A percentile compares a stretch with the other conserved stretches of the same genome.
These are phyloP conservation scores for Microthyrium microscopicum DNA, from an alignment of 2,329 filamentous ascomycete species.

Conservation along the genomic window DNA sequence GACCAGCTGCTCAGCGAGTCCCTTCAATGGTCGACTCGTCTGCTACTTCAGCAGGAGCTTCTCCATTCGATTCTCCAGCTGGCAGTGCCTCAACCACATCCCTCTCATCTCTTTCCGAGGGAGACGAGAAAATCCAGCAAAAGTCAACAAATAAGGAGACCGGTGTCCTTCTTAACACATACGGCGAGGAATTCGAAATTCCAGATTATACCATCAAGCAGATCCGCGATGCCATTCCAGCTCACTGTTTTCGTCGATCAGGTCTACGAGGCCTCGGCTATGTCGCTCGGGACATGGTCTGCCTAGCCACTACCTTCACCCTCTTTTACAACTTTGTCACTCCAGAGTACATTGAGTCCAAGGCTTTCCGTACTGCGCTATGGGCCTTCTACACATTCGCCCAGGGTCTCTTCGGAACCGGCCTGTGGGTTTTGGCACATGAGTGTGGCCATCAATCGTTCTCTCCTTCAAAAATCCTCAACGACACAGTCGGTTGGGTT, in stretches of 20 bases:
- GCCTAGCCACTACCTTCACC: constrained; percentile 62
- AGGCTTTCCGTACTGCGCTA: constrained; percentile 45
- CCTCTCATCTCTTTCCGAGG: constrained; percentile 69
- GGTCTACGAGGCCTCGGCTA: constrained; percentile 59
- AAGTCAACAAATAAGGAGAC: constrained; percentile 27
- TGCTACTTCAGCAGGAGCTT: constrained; percentile 35
- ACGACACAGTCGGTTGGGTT: constrained; percentile 85
- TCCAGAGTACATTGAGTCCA: constrained; percentile 61
- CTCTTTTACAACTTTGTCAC: constrained; percentile 82
- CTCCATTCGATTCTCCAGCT: constrained; percentile 42
- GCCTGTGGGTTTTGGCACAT: constrained; percentile 90
- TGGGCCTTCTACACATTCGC: constrained; percentile 59
- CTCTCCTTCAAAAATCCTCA: constrained; percentile 77
- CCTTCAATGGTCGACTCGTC: constrained; percentile 20
- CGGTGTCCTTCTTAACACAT: constrained; percentile 68
- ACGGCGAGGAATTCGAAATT: constrained; percentile 85
- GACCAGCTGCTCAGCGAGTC: constrained; percentile 12
- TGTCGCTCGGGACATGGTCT: constrained; percentile 64
- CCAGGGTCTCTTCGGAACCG: constrained; percentile 86
- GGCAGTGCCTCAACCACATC: constrained; percentile 71
- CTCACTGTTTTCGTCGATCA: constrained; percentile 90
- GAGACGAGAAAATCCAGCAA: constrained; percentile 19
- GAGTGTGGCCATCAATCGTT: constrained; percentile 97
- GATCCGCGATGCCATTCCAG: constrained; percentile 89
- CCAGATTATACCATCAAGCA: constrained; percentile 97